Evolutionary conservation across 1,139 yeast species (phyloP).

Genomic region (Scheffersomyces illinoinensis): DNA sequence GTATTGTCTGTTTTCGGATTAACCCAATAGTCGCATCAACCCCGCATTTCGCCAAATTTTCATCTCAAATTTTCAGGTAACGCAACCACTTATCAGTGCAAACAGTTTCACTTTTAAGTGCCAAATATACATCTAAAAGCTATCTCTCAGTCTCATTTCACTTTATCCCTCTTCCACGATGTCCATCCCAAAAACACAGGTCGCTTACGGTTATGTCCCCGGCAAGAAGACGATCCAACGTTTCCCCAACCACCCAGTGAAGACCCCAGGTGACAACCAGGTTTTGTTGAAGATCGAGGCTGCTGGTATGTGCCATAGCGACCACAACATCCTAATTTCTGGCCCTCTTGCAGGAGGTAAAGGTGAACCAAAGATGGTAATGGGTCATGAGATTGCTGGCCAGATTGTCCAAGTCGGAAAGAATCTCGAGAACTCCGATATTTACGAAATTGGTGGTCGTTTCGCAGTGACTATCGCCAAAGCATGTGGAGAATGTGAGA

Average conservation of each 20-base stretch:
- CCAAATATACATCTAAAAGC: background rate
- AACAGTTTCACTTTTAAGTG: background rate
- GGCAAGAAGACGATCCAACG: conserved; percentile 16
- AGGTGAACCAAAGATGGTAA: conserved; percentile 35
- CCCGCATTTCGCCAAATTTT: background rate
- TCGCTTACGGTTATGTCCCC: conserved; percentile 19
- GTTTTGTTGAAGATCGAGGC: conserved; percentile 50
- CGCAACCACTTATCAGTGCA: background rate
- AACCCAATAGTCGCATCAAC: background rate
- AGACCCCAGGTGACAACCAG: conserved; percentile 35
- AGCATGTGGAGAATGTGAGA: conserved; percentile 46
- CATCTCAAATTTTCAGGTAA: background rate
- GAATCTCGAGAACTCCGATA: conserved; percentile 22
- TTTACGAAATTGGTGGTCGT: conserved; percentile 35
- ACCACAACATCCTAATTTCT: conserved; percentile 44
- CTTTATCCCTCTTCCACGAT: conserved; percentile 1
- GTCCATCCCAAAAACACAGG: conserved; percentile 17
- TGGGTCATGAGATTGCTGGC: conserved; percentile 65
- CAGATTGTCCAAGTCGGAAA: conserved; percentile 42
- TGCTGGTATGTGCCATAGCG: conserved; percentile 55
- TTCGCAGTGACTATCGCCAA: conserved; percentile 37
- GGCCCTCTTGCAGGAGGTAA: conserved; percentile 16
- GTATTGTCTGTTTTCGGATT: background rate
- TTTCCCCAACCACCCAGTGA: conserved; percentile 34
- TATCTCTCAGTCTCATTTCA: background rate